Evolutionary conservation across 768 basidiomycete genomes (phyloP).

Genomic region (Gymnopilus junonius): DNA sequence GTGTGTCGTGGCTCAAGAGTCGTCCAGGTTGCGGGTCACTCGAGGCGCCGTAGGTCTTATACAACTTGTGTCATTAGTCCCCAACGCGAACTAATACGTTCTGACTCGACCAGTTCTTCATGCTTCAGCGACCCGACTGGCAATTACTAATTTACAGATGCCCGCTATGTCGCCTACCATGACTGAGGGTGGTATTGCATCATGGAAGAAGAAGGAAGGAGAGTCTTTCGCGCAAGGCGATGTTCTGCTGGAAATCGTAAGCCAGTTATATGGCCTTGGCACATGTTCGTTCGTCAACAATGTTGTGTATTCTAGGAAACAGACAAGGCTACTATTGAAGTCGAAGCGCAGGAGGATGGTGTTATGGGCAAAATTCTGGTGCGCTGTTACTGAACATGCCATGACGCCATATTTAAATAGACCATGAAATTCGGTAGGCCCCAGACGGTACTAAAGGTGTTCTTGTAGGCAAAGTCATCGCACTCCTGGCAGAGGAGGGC

Average conservation of each 20-base stretch:
- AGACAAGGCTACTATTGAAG: conserved; percentile 96
- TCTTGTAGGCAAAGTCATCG: conserved; percentile 87
- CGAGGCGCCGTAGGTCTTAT: conserved; percentile 23
- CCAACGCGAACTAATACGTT: background rate
- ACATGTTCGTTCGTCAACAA: background rate
- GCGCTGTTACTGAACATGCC: conserved; percentile 28
- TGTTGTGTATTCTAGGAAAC: conserved; percentile 66
- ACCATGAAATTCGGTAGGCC: conserved; percentile 23
- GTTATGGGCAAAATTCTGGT: conserved; percentile 93
- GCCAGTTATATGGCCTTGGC: conserved; percentile 28
- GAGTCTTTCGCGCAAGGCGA: conserved; percentile 82
- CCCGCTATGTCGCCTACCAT: conserved; percentile 98
- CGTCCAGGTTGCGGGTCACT: background rate
- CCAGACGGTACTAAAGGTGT: conserved; percentile 84
- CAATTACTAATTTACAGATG: conserved; percentile 82
- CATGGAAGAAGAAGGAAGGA: conserved; percentile 90
- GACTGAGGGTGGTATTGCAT: conserved; percentile 91
- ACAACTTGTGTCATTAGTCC: background rate
- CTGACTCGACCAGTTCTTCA: conserved; percentile 51
- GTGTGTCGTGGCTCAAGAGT: background rate
- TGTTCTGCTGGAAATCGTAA: conserved; percentile 87
- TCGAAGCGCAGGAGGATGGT: conserved; percentile 98
- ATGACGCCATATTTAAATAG: background rate
- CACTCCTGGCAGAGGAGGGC: conserved; percentile 92
- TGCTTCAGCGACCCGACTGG: conserved; percentile 42